Base-by-base conservation (phyloP, 108 stramenopile species). In the Fragilaria crotonensis region DNA sequence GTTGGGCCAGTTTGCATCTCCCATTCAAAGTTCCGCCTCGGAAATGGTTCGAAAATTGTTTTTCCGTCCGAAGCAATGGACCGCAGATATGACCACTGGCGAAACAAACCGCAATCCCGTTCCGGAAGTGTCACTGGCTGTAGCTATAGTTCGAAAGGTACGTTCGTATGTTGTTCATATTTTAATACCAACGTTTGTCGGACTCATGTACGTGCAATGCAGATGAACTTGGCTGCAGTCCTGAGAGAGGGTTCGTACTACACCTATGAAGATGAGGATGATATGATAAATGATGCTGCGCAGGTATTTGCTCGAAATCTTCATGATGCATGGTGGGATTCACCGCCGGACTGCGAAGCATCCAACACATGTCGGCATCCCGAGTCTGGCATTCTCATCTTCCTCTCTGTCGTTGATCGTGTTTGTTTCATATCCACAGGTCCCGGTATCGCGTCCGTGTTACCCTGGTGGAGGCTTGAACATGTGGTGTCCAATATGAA, bases 211-310 rank as follows among this genome's bases (percentile, higher is more conserved):
- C 45, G 2, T 21, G 22, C 2, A 21, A 21, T 4, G 19, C 71
- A 75, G 67, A 92, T 92, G 68, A 72, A 92, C 60, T 54, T 88
- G 27, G 71, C 84, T 7, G 75, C 82, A 11, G 84, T 92, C 21
- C 53, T 92, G 30, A 53, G 73, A 45, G 62, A 83, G 25, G 80
- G 78, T 56, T 71, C 79, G 3, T 92, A 84, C 57, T 88, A 84
- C 69, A 71, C 83, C 27, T 92, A 88, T 49, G 87, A 85, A 56
- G 87, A 92, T 57, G 84, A 92, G 59, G 81, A 92, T 60, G 90
- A 92, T 32, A 81, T 92, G 84, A 77, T 92, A 30, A 87, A 85
- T 67, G 90, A 92, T 58, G 90, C 90, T 5, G 90, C 90, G 21
- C 87, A 88, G 66, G 80, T 88, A 29, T 92, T 92, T 75, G 86